phyloP scores from a whole-genome alignment of 768 basidiomycete species.

The Amanita pseudoporphyria region DNA sequence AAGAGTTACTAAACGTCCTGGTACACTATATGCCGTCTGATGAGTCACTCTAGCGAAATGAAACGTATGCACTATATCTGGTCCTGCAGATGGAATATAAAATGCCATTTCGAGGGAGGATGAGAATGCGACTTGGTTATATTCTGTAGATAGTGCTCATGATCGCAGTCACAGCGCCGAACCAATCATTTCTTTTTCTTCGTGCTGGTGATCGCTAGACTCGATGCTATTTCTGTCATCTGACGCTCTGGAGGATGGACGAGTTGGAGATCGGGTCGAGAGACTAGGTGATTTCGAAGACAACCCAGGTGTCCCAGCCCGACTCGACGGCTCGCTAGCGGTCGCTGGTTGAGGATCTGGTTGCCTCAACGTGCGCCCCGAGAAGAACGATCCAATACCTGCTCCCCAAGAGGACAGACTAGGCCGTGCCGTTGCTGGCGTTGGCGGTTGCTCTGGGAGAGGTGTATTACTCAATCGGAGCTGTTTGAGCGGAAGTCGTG shows the following conservation, averaged over 20 bases:
- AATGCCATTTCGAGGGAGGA: too few relatives aligned
- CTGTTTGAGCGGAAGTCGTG: constrained; percentile 3
- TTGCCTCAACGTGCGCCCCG: constrained; percentile 8
- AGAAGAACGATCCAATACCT: constrained; percentile 24
- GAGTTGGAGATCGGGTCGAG: not conserved
- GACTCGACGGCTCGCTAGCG: not conserved
- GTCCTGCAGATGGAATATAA: not conserved
- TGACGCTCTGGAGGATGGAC: not conserved
- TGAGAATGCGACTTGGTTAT: too few relatives aligned
- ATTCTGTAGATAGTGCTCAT: too few relatives aligned
- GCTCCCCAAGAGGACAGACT: constrained; percentile 22
- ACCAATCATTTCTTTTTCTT: not conserved
- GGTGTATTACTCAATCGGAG: not conserved
- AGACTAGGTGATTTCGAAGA: not conserved
- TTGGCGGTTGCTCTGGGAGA: constrained; percentile 5
- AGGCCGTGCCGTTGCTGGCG: constrained; percentile 10
- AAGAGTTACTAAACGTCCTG: too few relatives aligned
- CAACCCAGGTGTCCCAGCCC: not conserved
- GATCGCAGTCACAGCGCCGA: not conserved
- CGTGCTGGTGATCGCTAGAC: not conserved
- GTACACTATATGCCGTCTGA: not conserved
- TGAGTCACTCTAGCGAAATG: not conserved
- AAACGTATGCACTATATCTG: too few relatives aligned
- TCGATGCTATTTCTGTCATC: not conserved
- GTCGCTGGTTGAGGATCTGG: not conserved